A percentile compares a stretch with the other conserved stretches of the same genome.
These are phyloP conservation scores for Torulaspora pretoriensis DNA, from an alignment of 1,139 yeast genomes.

Conservation along the genomic window DNA sequence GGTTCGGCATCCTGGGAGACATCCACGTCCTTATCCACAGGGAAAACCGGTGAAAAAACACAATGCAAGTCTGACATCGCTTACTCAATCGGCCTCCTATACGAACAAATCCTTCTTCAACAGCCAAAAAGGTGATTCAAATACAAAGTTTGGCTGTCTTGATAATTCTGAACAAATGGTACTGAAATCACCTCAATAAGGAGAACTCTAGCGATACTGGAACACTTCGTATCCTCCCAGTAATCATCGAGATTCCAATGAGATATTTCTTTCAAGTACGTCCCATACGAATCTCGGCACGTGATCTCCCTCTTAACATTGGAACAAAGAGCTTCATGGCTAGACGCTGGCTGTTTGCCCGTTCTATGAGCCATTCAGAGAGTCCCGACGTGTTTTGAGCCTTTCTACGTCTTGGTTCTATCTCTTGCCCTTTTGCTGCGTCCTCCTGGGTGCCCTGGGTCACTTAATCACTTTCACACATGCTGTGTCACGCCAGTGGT, in stretches of 20 bases:
- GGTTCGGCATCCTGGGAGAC: conserved; percentile 36
- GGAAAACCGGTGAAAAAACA: conserved; percentile 35
- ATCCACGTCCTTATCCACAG: conserved; percentile 37
- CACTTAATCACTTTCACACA: too few species aligned
- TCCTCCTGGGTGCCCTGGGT: too few species aligned
- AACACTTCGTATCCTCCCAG: neutral
- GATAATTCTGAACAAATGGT: neutral
- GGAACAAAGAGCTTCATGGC: neutral
- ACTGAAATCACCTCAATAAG: neutral
- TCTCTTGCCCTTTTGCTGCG: too few species aligned
- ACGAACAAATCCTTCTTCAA: neutral
- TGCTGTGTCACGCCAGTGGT: too few species aligned
- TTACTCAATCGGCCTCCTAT: neutral
- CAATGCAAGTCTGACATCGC: conserved; percentile 21
- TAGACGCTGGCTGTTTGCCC: too few species aligned
- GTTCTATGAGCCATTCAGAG: too few species aligned
- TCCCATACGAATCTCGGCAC: neutral
- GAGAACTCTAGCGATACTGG: neutral
- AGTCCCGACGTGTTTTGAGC: too few species aligned
- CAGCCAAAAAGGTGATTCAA: neutral
- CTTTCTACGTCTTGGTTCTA: too few species aligned
- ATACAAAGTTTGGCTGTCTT: neutral
- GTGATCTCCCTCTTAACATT: neutral
- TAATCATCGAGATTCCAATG: neutral
- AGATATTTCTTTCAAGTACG: conserved; percentile 1